Base-by-base conservation (phyloP, 2,329 filamentous ascomycete genomes). In the Cytospora leucostoma region DNA sequence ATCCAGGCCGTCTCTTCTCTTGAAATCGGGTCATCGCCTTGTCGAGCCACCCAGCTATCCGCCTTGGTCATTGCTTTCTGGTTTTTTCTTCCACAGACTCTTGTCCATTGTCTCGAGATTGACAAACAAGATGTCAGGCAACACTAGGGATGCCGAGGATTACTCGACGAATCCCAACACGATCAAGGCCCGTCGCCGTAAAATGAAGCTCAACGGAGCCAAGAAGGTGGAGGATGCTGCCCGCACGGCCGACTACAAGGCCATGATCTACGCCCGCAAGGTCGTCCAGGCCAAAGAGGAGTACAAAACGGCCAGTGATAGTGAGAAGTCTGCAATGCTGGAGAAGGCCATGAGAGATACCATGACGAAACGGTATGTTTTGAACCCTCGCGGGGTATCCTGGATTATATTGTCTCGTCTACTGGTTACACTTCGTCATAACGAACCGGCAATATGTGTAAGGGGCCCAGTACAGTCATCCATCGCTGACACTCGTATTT, bases 81-180 rank as follows among this genome's bases (percentile, higher is more conserved):
- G 1, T 12, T 12, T 49, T 6, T 34, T 10, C 35, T 37, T 37
- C 2, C 8, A 3, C 35, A 10, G 7, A 19, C 35, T 32, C 21
- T 13, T 11, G 17, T 21, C 21, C 32, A 34, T 21, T 27, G 2
- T 12, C 19, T 49, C 12, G 34, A n/a, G 15, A 8, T 21, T 34
- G 10, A 7, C n/a, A 15, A 11, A 40, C 34, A 53, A 34, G 40
- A 60, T 60, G 35, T 17, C 58, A 19, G 15, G 12, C 32, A 40
- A 3, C 6, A 19, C 3, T 7, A 58, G 47, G 8, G 27, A 44
- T 4, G 59, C 67, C 12, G 34, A 56, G 35, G 64, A 70, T 40
- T 72, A 73, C 61, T 72, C 70, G 0, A 71, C 62, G 0, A 73
- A 74, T 47, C 63, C 58, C 3, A 68, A 70, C 56, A 72, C 71